Conservation (phyloP, 345 rosid species). For the Corchorus olitorius region DNA sequence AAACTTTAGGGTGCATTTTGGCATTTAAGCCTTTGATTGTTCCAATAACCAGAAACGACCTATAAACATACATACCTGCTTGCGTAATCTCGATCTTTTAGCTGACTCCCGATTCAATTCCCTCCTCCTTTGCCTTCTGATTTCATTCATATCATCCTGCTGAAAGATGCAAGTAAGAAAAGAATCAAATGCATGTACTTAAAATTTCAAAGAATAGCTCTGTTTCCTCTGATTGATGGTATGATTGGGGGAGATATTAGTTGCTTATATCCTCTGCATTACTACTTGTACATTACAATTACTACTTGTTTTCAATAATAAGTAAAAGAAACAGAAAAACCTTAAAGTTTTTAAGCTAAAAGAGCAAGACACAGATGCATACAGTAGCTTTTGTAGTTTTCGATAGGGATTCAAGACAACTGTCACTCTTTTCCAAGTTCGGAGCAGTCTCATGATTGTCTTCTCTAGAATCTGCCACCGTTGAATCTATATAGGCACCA, state of each 20-base stretch:
- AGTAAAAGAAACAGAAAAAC: neutral
- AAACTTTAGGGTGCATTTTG: no score
- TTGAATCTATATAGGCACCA: neutral
- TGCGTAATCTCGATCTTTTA: conserved; percentile 8
- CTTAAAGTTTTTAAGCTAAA: neutral
- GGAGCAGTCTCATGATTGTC: neutral
- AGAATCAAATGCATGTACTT: neutral
- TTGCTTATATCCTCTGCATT: neutral
- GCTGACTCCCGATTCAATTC: conserved; percentile 12
- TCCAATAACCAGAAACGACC: no score
- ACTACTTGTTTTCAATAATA: neutral
- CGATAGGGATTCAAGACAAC: neutral
- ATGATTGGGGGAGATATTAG: neutral
- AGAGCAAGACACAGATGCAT: neutral
- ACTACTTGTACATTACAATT: neutral
- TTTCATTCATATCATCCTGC: neutral
- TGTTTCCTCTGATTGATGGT: neutral
- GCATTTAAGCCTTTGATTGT: no score
- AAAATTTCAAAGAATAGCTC: neutral
- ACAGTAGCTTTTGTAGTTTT: neutral
- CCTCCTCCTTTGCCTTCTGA: conserved; percentile 13
- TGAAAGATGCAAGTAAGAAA: neutral
- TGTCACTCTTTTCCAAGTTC: neutral
- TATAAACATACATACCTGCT: neutral
- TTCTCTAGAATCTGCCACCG: neutral